Evolutionary conservation across 2,329 filamentous ascomycete genomes (phyloP).

Genomic region (Bipolaris sorokiniana): DNA sequence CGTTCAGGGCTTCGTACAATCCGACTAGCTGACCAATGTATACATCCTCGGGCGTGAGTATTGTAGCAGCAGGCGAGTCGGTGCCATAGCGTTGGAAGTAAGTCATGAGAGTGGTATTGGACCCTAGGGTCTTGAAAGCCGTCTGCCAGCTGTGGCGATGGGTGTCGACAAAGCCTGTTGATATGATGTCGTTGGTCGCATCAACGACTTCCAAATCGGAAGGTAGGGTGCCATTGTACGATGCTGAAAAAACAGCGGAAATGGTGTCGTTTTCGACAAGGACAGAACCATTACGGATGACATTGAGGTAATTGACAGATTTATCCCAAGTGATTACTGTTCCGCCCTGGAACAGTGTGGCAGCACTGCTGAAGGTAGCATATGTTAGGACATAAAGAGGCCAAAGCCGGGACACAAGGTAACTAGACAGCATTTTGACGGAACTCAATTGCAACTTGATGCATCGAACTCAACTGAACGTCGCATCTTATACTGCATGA

Average conservation of each 20-base stretch:
- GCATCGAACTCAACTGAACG: background rate
- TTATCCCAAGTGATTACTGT: constrained; percentile 54
- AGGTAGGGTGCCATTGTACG: constrained; percentile 26
- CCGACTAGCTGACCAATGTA: constrained; percentile 44
- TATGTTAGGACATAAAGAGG: constrained; percentile 7
- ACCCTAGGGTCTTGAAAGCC: constrained; percentile 59
- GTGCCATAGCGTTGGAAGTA: constrained; percentile 25
- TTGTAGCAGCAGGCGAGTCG: constrained; percentile 1
- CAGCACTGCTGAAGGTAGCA: constrained; percentile 1
- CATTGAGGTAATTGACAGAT: constrained; percentile 43
- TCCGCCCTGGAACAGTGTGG: constrained; percentile 28
- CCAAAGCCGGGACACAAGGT: background rate
- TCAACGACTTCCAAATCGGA: constrained; percentile 50
- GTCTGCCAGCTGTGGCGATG: constrained; percentile 61
- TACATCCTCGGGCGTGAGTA: constrained; percentile 28
- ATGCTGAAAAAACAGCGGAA: constrained; percentile 12
- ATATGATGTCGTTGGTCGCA: constrained; percentile 57
- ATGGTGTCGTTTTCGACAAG: constrained; percentile 52
- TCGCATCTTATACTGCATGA: constrained; percentile 6
- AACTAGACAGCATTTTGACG: constrained; percentile 2
- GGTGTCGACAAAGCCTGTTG: constrained; percentile 63
- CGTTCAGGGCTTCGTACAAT: constrained; percentile 58
- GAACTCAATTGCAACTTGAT: background rate
- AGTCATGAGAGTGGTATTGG: constrained; percentile 53
- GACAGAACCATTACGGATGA: constrained; percentile 52